phyloP scores from a whole-genome alignment of 2,329 filamentous ascomycete species.

The Tolypocladium pustulatum region DNA sequence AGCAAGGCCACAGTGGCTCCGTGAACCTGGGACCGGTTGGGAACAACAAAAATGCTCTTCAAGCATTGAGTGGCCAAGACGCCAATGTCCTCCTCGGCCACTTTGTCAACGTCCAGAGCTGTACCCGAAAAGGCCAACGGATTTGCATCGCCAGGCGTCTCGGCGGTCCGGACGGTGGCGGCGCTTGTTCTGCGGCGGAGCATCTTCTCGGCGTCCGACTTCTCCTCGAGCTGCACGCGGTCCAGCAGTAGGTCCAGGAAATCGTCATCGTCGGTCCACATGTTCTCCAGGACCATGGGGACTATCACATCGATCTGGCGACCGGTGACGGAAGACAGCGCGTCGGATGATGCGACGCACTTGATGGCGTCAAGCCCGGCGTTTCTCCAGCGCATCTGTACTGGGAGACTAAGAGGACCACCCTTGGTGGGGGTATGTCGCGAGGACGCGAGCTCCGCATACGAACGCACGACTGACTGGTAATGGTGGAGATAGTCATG shows the following conservation, averaged over 20 bases:
- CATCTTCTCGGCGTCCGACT: slow-evolving; percentile 52
- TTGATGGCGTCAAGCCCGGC: slow-evolving; percentile 69
- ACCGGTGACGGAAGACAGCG: slow-evolving; percentile 62
- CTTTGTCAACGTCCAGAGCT: slow-evolving; percentile 75
- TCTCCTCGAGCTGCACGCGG: slow-evolving; percentile 59
- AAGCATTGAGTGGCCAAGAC: slow-evolving; percentile 77
- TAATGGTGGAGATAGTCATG: slow-evolving; percentile 75
- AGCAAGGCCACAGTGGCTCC: slow-evolving; percentile 64
- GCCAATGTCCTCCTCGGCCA: slow-evolving; percentile 82
- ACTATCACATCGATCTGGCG: slow-evolving; percentile 70
- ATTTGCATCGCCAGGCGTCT: slow-evolving; percentile 54
- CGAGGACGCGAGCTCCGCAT: slow-evolving; percentile 69
- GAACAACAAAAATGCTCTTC: slow-evolving; percentile 73
- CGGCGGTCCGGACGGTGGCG: slow-evolving; percentile 59
- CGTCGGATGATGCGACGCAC: slow-evolving; percentile 70
- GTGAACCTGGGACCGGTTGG: slow-evolving; percentile 73
- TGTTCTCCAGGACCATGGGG: slow-evolving; percentile 76
- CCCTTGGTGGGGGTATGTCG: slow-evolving; percentile 40
- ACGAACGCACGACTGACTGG: slow-evolving; percentile 68
- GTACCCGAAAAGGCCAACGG: slow-evolving; percentile 67
- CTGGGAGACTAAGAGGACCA: slow-evolving; percentile 52
- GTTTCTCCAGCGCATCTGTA: slow-evolving; percentile 68
- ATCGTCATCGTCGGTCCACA: slow-evolving; percentile 65
- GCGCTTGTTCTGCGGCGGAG: slow-evolving; percentile 64
- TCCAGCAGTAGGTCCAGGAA: slow-evolving; percentile 58